Evolutionary conservation across 768 basidiomycete genomes (phyloP).

Genomic region (Mycena haematopus): DNA sequence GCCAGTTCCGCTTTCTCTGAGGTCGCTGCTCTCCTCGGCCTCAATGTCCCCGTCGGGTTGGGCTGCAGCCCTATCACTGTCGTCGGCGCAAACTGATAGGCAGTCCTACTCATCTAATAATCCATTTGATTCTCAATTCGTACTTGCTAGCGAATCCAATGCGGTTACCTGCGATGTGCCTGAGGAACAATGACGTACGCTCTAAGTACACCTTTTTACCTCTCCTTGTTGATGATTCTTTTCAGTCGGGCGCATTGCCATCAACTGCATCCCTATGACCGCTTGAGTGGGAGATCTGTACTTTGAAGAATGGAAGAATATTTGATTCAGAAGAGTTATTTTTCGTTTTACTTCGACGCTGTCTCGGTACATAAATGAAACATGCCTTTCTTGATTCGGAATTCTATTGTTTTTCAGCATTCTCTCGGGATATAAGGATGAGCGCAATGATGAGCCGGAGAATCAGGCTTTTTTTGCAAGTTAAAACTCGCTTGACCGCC

Average conservation of each 20-base stretch:
- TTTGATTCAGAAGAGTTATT: background rate
- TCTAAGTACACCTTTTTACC: background rate
- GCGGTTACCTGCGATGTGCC: background rate
- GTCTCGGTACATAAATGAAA: too few species aligned
- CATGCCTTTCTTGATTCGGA: too few species aligned
- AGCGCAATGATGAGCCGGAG: too few species aligned
- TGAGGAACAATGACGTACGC: background rate
- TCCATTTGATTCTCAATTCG: background rate
- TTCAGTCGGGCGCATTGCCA: background rate
- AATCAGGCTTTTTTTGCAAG: too few species aligned
- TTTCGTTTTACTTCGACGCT: background rate
- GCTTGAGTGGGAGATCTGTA: background rate
- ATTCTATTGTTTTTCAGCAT: too few species aligned
- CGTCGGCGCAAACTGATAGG: background rate
- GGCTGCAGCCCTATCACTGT: background rate
- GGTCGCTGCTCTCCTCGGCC: background rate
- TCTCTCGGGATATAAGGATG: too few species aligned
- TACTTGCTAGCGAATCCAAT: background rate
- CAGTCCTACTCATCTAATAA: background rate
- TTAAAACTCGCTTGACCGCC: too few species aligned
- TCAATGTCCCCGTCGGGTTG: background rate
- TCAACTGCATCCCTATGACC: background rate
- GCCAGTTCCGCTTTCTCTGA: background rate
- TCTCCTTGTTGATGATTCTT: background rate
- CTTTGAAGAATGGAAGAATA: too few species aligned